These are phyloP conservation scores for Saxophila tyrrhenica DNA, from an alignment of 495 filamentous ascomycete species.

Conservation along the genomic window DNA sequence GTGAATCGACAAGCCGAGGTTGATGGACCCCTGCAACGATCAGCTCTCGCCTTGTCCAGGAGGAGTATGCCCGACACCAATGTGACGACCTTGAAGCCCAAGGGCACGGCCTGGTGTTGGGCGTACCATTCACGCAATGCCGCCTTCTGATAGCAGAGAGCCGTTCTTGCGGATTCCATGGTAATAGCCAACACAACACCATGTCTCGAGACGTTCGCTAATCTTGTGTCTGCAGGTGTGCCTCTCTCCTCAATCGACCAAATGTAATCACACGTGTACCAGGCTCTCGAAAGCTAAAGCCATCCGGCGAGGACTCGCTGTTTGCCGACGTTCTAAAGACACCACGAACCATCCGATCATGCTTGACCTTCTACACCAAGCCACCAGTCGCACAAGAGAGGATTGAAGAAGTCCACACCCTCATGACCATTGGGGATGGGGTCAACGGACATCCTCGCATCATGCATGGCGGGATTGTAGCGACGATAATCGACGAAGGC, in stretches of 20 bases:
- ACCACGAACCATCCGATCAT: conserved; percentile 38
- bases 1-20: background rate
- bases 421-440: conserved; percentile 42
- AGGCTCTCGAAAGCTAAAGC: conserved; percentile 34
- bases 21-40: background rate
- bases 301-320: conserved; percentile 40
- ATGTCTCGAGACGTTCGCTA: too few relatives aligned
- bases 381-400: conserved; percentile 21
- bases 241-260: conserved; percentile 12
- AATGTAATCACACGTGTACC: conserved; percentile 22
- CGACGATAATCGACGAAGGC: conserved; percentile 47
- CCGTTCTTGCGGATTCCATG: conserved; percentile 15
- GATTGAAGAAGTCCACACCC: conserved; percentile 34
- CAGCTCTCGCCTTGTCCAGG: too few relatives aligned
- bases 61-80: too few relatives aligned
- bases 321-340: conserved; percentile 46
- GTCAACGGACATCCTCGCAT: conserved; percentile 48
- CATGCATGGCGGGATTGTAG: conserved; percentile 50
- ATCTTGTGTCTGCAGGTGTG: too few relatives aligned
- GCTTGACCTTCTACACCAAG: conserved; percentile 36
- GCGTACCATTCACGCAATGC: too few relatives aligned
- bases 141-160: conserved; percentile 6
- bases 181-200: too few relatives aligned
- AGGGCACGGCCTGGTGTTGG: too few relatives aligned
- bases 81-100: too few relatives aligned